Conservation (phyloP, 305 asterid species). For the Fraxinus albicans region DNA sequence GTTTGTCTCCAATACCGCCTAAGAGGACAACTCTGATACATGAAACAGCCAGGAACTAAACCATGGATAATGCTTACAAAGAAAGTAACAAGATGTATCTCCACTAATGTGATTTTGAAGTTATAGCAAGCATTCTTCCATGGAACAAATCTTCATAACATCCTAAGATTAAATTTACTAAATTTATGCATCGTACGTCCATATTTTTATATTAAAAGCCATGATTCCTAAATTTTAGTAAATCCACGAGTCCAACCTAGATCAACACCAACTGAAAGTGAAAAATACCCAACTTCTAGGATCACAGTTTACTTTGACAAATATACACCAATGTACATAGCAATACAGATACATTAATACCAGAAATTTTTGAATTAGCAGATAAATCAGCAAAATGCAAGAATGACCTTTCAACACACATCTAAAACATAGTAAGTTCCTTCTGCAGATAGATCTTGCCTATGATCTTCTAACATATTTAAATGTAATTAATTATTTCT, state of each 20-base stretch:
- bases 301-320: background rate
- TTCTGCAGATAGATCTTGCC: background rate
- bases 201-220: background rate
- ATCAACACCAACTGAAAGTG: background rate
- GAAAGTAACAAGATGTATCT: background rate
- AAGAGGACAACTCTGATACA: background rate
- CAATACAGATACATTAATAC: background rate
- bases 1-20: background rate
- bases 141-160: background rate
- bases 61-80: background rate
- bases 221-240: background rate
- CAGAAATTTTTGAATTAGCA: background rate
- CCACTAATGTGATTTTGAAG: background rate
- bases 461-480: background rate
- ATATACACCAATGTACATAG: background rate
- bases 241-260: background rate
- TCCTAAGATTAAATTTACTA: background rate
- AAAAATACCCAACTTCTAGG: background rate
- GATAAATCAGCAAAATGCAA: background rate
- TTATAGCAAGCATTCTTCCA: background rate
- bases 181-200: background rate
- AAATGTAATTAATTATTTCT: background rate
- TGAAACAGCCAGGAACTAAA: background rate
- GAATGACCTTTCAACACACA: background rate
- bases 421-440: background rate